Base-by-base conservation (phyloP, 331 rosid species). In the Erythrophleum ivorense region DNA sequence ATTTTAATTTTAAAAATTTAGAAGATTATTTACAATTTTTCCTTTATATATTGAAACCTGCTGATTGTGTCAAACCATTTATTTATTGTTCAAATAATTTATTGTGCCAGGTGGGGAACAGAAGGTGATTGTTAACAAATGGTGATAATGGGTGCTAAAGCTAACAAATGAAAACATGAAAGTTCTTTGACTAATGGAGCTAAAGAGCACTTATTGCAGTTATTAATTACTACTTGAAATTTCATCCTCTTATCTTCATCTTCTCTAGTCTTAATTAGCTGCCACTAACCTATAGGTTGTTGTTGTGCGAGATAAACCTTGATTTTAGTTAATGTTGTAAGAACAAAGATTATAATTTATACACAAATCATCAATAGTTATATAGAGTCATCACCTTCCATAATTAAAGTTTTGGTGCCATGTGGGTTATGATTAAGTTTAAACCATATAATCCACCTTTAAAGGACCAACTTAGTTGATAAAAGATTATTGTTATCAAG, bases 341-440 rank as follows among this genome's bases (percentile, higher is more conserved):
- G 53, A 50, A 64, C 71, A 45, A 78, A 76, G 78, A 64, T 16
- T 16, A 73, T 46, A 71, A 71, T 73, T 68, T 64, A 38, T 18
- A 33, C 40, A 19, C 68, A 65, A 33, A 41, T 70, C 21, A 70
- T 36, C 45, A 76, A 75, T 64, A 62, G 46, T 71, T 77, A 60
- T 72, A 62, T 71, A 71, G 73, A 74, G 75, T 80, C 81, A 81
- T 76, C 86, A 75, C 29, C 84, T 62, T 83, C 85, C 85, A 85
- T 88, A 83, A 84, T 91, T 87, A 91, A 81, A 91, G 92, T 88
- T 91, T 88, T 93, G 97, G 92, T 91, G 88, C 63, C 91, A 86
- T 91, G 89, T 76, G 91, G 91, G 83, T 90, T 90, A 91, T 93
- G 91, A 93, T 86, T 88, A 79, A 78, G 73, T 82, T 86, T 74